Evolutionary conservation across 306 rosid genomes (phyloP).

Genomic region (peach (Prunus persica)): DNA sequence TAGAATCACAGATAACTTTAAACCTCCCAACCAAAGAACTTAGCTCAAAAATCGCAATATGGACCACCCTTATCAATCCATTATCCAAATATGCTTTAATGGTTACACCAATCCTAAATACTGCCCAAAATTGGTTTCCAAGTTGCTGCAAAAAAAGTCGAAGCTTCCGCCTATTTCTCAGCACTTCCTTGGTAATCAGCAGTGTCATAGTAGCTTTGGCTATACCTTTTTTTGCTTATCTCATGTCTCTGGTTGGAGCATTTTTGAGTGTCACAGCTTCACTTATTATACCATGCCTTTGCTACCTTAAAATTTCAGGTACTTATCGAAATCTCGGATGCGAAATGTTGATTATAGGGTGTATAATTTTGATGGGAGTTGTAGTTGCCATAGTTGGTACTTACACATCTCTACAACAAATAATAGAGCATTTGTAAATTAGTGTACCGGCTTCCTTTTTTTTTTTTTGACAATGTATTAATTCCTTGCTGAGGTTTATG

Average conservation of each 20-base stretch:
- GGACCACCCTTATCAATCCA: constrained; percentile 68
- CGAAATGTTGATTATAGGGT: constrained; percentile 25
- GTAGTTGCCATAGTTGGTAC: constrained; percentile 45
- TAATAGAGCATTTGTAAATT: constrained; percentile 24
- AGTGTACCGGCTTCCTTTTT: no score
- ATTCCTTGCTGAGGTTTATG: no score
- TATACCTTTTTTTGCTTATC: constrained; percentile 51
- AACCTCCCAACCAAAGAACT: constrained; percentile 51
- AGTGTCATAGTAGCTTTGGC: constrained; percentile 39
- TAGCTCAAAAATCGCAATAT: constrained; percentile 63
- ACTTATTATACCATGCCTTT: constrained; percentile 57
- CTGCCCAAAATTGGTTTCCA: constrained; percentile 45
- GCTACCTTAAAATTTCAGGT: constrained; percentile 69
- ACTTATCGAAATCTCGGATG: constrained; percentile 22
- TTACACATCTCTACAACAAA: constrained; percentile 42
- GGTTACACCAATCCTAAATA: constrained; percentile 59
- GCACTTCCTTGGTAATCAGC: constrained; percentile 45
- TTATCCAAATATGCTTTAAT: constrained; percentile 70
- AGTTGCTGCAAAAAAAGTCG: constrained; percentile 24
- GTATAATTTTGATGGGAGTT: constrained; percentile 36
- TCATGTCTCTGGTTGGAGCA: constrained; percentile 72
- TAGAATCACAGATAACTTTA: constrained; percentile 63
- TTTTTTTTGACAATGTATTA: no score
- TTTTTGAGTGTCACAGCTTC: constrained; percentile 60
- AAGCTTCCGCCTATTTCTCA: constrained; percentile 22